phyloP scores from a whole-genome alignment of 768 basidiomycete genomes.

The Exsudoporus frostii region DNA sequence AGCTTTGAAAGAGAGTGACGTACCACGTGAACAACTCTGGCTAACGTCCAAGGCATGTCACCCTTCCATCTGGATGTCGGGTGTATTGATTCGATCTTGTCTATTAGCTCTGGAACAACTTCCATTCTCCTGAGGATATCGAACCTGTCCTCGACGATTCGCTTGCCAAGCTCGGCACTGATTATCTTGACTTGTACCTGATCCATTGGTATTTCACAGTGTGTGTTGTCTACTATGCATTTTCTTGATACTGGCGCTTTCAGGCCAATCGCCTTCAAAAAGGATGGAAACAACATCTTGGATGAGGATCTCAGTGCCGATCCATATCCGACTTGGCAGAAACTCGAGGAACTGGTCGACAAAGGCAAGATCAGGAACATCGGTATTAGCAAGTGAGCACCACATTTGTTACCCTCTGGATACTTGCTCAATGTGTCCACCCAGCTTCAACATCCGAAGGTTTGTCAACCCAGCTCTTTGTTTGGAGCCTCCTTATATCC shows the following conservation, averaged over 20 bases:
- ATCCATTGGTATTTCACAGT: constrained; percentile 61
- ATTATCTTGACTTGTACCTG: constrained; percentile 78
- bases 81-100: not conserved
- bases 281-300: constrained; percentile 46
- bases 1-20: constrained; percentile 54
- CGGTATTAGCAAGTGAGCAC: constrained; percentile 73
- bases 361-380: constrained; percentile 78
- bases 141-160: constrained; percentile 67
- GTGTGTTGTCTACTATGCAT: not conserved
- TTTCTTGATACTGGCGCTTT: not conserved
- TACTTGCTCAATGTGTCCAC: not conserved
- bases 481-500: not conserved
- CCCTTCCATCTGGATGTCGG: not conserved
- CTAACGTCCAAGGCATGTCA: constrained; percentile 53
- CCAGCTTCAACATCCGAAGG: constrained; percentile 60
- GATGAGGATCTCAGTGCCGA: constrained; percentile 59
- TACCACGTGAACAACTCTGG: constrained; percentile 65
- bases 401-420: not conserved
- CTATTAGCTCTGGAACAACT: constrained; percentile 67
- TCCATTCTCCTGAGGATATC: constrained; percentile 72
- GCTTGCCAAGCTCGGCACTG: constrained; percentile 53
- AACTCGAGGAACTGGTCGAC: constrained; percentile 72
- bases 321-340: constrained; percentile 78
- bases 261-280: constrained; percentile 69
- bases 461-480: constrained; percentile 2